Base-by-base conservation (phyloP, 2,329 filamentous ascomycete species). In the Fusarium cicatricum region DNA sequence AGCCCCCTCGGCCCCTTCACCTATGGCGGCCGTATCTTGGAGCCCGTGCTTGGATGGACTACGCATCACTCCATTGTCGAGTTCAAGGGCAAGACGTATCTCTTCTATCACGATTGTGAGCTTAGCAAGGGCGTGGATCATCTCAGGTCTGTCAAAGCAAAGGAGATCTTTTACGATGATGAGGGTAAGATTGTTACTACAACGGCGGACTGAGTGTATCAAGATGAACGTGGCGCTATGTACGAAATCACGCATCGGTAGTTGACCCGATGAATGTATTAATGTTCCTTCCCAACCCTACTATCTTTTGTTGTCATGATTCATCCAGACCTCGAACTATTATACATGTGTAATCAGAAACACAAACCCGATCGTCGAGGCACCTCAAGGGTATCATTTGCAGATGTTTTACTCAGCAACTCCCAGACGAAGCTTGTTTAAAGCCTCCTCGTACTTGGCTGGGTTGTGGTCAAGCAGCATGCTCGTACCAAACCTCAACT, bases 1-100 rank as follows among this genome's bases (percentile, higher is more conserved):
- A 86, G 75, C 52, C 90, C 90, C 1, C 74, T 85, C 11, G 90
- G 90, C 0, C 90, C 90, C 0, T 92, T 92, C 66, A 89, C 85
- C 1, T 92, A 91, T 59, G 82, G 79, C 0, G 90, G 90, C 0
- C 77, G 85, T 40, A 88, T 93, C 49, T 72, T 93, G 42, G 89
- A 92, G 78, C 90, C 90, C 0, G 90, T 93, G 5, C 73, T 90
- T 21, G 90, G 90, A 1, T 93, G 90, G 90, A 92, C 90, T 37
- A 93, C 90, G 49, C 90, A 92, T 75, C 90, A 92, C 72, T 90
- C 86, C 3, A 88, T 93, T 63, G 88, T 88, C 10, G 88, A 92
- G 78, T 91, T 90, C 69, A 72, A 85, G 73, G 87, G 83, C 4
- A 83, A 81, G 61, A 92, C 89, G 85, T 92, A 85, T 74, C 71